Percentiles rank a stretch among this genome's conserved stretches.
These are phyloP conservation scores for Lactifluus pinguis DNA, from an alignment of 768 basidiomycete genomes.

Conservation along the genomic window DNA sequence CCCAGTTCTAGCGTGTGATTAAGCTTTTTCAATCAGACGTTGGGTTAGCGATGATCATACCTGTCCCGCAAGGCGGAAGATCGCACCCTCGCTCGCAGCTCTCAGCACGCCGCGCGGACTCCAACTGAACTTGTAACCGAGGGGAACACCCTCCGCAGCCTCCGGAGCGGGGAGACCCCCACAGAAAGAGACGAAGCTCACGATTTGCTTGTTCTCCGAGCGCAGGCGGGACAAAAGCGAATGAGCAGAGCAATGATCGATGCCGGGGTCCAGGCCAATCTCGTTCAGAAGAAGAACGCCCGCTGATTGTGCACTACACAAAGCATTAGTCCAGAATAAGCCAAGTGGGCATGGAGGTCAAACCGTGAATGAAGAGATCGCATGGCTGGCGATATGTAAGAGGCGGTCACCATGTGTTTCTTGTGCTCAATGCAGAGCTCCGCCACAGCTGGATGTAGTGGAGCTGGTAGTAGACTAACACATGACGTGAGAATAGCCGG, in stretches of 20 bases:
- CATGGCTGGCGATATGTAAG: slow-evolving; percentile 82
- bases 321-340: neutral
- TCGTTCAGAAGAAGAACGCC: slow-evolving; percentile 78
- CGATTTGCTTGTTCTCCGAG: slow-evolving; percentile 43
- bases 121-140: slow-evolving; percentile 95
- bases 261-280: slow-evolving; percentile 83
- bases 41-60: slow-evolving; percentile 27
- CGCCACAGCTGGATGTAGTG: slow-evolving; percentile 64
- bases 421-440: slow-evolving; percentile 56
- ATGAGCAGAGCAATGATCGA: slow-evolving; percentile 84
- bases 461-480: slow-evolving; percentile 66
- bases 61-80: slow-evolving; percentile 48
- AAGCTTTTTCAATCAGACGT: neutral
- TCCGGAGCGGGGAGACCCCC: slow-evolving; percentile 86
- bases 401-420: slow-evolving; percentile 84
- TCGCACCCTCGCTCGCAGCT: slow-evolving; percentile 68
- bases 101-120: slow-evolving; percentile 78
- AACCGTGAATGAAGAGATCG: slow-evolving; percentile 50
- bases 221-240: slow-evolving; percentile 49
- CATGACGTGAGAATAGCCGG: neutral
- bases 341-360: slow-evolving; percentile 16
- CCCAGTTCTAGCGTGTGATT: slow-evolving; percentile 29
- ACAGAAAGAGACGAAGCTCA: slow-evolving; percentile 83
- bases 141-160: slow-evolving; percentile 44
- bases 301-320: slow-evolving; percentile 45